Conservation (phyloP, 1,139 yeast genomes). For the Hyphopichia khmerensis region DNA sequence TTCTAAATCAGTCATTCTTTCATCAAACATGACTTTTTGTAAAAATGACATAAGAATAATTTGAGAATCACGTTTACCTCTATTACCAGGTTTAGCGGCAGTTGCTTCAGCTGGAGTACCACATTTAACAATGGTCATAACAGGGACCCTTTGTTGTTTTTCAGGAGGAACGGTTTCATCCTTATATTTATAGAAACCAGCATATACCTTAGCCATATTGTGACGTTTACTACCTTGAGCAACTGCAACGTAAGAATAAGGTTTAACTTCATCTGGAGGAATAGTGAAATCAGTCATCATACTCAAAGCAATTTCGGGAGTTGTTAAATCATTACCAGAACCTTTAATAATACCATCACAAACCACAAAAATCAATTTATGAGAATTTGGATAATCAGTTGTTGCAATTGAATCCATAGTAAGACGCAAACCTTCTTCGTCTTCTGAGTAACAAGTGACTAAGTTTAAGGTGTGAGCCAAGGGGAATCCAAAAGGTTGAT, state of each 20-base stretch:
- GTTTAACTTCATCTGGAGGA: constrained; percentile 70
- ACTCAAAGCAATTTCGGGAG: constrained; percentile 83
- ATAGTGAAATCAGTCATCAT: constrained; percentile 85
- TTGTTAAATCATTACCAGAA: constrained; percentile 79
- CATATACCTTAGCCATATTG: constrained; percentile 94
- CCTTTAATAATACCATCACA: constrained; percentile 97
- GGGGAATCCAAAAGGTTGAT: constrained; percentile 87
- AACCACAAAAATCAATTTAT: constrained; percentile 75
- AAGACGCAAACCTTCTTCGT: constrained; percentile 77
- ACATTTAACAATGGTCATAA: constrained; percentile 81
- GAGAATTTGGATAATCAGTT: constrained; percentile 92
- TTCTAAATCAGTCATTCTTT: constrained; percentile 94
- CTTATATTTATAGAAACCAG: constrained; percentile 86
- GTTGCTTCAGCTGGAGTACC: constrained; percentile 85
- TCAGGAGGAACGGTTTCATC: constrained; percentile 70
- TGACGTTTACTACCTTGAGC: constrained; percentile 92
- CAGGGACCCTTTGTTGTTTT: constrained; percentile 87
- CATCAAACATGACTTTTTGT: constrained; percentile 90
- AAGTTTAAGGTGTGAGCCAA: constrained; percentile 79
- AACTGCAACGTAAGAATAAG: constrained; percentile 90
- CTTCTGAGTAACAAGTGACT: constrained; percentile 95
- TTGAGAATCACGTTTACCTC: constrained; percentile 98
- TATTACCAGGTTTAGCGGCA: constrained; percentile 90
- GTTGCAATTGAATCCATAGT: constrained; percentile 90
- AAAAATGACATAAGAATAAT: constrained; percentile 89